Evolutionary conservation across 306 rosid species (phyloP), one percentile per base, ranked within the genome.

Genomic region (Dryas octopetala): DNA sequence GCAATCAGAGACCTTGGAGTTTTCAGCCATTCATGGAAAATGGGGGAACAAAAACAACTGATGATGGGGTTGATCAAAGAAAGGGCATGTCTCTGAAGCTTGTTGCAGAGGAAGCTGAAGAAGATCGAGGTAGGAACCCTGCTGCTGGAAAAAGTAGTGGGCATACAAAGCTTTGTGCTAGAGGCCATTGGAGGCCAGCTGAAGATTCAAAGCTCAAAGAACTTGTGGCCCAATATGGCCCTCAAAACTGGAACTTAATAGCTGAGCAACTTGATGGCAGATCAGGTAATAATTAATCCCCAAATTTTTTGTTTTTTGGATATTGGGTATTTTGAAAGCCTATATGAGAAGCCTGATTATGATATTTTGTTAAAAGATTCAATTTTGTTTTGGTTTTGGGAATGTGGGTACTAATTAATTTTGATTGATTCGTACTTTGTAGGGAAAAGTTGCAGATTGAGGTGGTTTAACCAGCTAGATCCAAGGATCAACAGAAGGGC

Each of bases 101-200:
- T 70, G 89, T 75, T 16, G 88, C 74, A 47, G 93, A 83, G 55
- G 76, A 50, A 10, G 80, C 40, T 32, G 70, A 73, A 4, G 75
- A 32, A 9, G 67, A 50, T 13, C 19, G 58, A 5, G 66, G 41
- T 13, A 61, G 81, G 59, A 73, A 52, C 60, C 58, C 72, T 71
- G 53, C 65, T 16, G 13, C 79, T 12, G 74, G 66, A n/a, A 85
- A 74, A 77, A 7, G 38, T 59, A 78, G 9, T 64, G 83, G 89
- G 3, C 79, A 66, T 64, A 65, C 77, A 3, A 90, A 82, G 77
- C 87, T 90, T 44, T 93, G 96, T 77, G 86, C 90, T 49, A 88
- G 98, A 86, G 98, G 98, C 38, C 98, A 94, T 74, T 94, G 98
- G 98, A 90, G 94, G 55, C 96, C 98, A n/a, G 88, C 86, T 19